Base-by-base conservation (phyloP, 495 filamentous ascomycete species). In the Annulohypoxylon stygium region DNA sequence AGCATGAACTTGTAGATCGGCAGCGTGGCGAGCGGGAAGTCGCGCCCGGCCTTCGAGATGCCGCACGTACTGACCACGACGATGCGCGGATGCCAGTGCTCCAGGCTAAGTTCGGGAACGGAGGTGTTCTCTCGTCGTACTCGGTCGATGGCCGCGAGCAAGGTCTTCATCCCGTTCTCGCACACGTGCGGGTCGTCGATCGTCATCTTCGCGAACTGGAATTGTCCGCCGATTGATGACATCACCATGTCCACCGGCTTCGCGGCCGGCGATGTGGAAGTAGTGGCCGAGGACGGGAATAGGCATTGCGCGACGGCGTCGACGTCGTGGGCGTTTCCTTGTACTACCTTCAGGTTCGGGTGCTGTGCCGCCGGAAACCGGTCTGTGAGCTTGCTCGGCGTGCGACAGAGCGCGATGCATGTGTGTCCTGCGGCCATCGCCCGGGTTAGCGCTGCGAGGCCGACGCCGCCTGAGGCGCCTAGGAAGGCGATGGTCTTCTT, bases 141-240 rank as follows among this genome's bases (percentile, higher is more conserved):
- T 8, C 48, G 23, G 0, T 60, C 20, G 26, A 89, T 70, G 0
- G 89, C 85, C 0, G 69, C 57, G 8, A 90, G 77, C n/a, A 91
- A 76, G 8, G 81, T 78, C 0, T 58, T 48, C n/a, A 86, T 83
- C 45, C 82, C 86, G 26, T 82, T 81, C 58, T 85, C 78, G 79
- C 90, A 92, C 55, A 90, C 81, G 25, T 82, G 76, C 3, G 89
- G 86, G 77, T 92, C 88, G 65, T 85, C 82, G n/a, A 89, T 74
- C 4, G 76, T 59, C 78, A 81, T 65, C 45, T 64, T 73, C 1
- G 61, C 48, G 36, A 73, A 33, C 57, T 71, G 33, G 34, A 83
- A 79, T 2, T 71, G 64, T 43, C 77, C 80, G 68, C 87, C 87
- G 71, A 89, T 80, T 36, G 85, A 84, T 43, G 79, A 85, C 60